Conservation (phyloP, 371 early-diverging fungal species). For the Encephalitozoon romaleae region DNA sequence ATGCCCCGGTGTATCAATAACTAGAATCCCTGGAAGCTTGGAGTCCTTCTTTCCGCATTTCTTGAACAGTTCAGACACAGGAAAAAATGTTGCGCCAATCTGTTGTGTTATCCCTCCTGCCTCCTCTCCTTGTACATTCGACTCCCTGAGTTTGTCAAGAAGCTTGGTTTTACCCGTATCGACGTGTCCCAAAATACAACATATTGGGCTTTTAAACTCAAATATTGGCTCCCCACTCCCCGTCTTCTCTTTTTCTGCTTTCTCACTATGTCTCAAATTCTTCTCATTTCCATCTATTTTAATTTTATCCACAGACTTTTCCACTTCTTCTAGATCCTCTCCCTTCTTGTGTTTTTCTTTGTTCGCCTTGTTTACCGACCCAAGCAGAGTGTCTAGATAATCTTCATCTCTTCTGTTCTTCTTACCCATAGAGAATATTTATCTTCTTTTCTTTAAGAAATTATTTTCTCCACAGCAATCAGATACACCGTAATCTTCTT, state of each 20-base stretch:
- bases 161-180: conserved; percentile 98
- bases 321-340: neutral
- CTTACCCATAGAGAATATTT: neutral
- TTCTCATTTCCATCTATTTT: neutral
- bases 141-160: conserved; percentile 96
- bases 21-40: conserved; percentile 88
- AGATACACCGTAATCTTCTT: neutral
- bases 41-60: conserved; percentile 62
- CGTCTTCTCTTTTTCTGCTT: neutral
- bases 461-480: neutral
- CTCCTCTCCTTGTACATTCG: conserved; percentile 98
- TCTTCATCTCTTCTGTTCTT: neutral
- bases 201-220: conserved; percentile 89
- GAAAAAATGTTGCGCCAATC: conserved; percentile 99
- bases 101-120: conserved; percentile 99
- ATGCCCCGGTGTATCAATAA: conserved; percentile 99
- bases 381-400: neutral
- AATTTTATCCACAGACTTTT: neutral
- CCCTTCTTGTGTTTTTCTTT: neutral
- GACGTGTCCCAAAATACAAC: conserved; percentile 98
- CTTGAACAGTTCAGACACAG: conserved; percentile 74
- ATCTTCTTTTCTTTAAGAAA: neutral
- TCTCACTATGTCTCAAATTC: neutral
- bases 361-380: neutral
- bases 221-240: conserved; percentile 67